Percentiles rank a stretch among this genome's conserved stretches.
Evolutionary conservation across 148 eudicot species (phyloP).

Genomic region (Cornus suecica): DNA sequence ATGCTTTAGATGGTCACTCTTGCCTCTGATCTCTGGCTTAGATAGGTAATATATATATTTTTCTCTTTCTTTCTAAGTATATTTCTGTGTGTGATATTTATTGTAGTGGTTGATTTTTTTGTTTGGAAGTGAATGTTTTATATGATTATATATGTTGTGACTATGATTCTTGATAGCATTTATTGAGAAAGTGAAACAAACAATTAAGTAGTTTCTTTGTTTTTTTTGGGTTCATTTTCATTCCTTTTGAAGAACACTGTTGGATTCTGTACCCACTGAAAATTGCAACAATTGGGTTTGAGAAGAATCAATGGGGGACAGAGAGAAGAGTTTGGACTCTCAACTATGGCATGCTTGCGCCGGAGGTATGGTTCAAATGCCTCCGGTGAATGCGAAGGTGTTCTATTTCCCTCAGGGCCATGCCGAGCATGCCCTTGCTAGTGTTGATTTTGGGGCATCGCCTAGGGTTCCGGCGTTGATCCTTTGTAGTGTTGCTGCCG

Average conservation of each 20-base stretch:
- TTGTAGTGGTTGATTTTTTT: background rate
- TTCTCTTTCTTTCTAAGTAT: background rate
- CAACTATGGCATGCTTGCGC: slow-evolving; percentile 68
- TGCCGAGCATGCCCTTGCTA: slow-evolving; percentile 41
- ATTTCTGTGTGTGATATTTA: background rate
- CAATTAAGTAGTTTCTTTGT: background rate
- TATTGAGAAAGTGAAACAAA: background rate
- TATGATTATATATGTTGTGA: background rate
- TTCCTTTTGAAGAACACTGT: background rate
- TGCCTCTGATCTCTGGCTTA: background rate
- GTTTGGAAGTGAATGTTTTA: background rate
- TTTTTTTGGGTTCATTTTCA: no score
- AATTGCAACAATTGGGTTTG: background rate
- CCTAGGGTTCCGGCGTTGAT: slow-evolving; percentile 35
- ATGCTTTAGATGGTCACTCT: background rate
- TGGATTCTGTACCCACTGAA: background rate
- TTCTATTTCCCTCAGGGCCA: slow-evolving; percentile 63
- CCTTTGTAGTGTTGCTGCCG: slow-evolving; percentile 37
- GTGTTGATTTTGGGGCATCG: slow-evolving; percentile 32
- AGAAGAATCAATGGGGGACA: slow-evolving; percentile 23
- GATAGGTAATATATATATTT: background rate
- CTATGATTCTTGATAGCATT: background rate
- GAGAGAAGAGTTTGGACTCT: slow-evolving; percentile 39
- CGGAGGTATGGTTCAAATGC: slow-evolving; percentile 60
- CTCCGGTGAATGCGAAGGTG: slow-evolving; percentile 39